Percentiles rank a stretch among this genome's conserved stretches.
These are phyloP conservation scores for Talaromyces funiculosus DNA, from an alignment of 2,329 filamentous ascomycete genomes.

Conservation along the genomic window DNA sequence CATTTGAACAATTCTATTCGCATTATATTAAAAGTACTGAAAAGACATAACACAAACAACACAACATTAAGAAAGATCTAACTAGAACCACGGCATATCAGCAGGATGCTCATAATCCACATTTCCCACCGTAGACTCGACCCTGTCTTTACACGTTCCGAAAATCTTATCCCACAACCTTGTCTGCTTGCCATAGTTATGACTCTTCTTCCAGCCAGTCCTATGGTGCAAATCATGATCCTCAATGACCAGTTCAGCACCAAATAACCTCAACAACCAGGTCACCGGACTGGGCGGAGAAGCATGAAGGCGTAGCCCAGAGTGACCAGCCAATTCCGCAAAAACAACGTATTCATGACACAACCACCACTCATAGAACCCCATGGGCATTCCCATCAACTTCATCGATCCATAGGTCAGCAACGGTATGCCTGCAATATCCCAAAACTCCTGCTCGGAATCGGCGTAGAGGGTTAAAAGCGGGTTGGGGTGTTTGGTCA, in stretches of 20 bases:
- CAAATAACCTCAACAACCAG: constrained; percentile 27
- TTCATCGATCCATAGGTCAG: constrained; percentile 31
- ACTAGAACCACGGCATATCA: constrained; percentile 22
- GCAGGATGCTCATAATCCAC: constrained; percentile 24
- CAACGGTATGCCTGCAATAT: constrained; percentile 35
- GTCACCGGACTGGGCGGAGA: constrained; percentile 28
- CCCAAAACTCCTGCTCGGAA: constrained; percentile 35
- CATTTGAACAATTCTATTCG: too few relatives aligned
- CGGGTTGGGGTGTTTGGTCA: constrained; percentile 39
- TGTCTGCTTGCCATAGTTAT: constrained; percentile 33
- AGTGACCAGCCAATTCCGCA: constrained; percentile 37
- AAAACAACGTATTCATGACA: constrained; percentile 39
- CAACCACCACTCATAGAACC: constrained; percentile 42
- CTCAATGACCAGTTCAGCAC: constrained; percentile 34
- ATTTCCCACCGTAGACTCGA: constrained; percentile 25
- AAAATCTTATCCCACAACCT: constrained; percentile 30
- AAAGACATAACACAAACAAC: too few relatives aligned
- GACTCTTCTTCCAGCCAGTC: constrained; percentile 28
- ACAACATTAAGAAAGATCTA: neutral
- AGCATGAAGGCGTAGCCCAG: constrained; percentile 32
- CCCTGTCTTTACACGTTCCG: constrained; percentile 25
- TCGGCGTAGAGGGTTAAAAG: constrained; percentile 37
- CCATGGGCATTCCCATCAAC: constrained; percentile 34
- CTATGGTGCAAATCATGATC: constrained; percentile 34
- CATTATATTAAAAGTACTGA: too few relatives aligned